These are phyloP conservation scores for Cenchrus americanus DNA, from an alignment of 176 grass and related monocot species.

Conservation along the genomic window DNA sequence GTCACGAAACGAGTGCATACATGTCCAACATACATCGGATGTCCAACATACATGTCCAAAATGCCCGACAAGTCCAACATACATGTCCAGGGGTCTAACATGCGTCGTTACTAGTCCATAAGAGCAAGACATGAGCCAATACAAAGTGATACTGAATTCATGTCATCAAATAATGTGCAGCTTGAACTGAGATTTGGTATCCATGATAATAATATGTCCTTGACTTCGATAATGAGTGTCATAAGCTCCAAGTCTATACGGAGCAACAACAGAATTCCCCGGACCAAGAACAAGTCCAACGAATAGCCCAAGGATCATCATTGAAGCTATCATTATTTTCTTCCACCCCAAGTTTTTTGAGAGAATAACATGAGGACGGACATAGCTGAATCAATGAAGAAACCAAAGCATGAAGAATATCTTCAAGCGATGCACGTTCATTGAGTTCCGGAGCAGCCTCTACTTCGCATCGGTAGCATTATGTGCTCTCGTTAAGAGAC, in stretches of 20 bases:
- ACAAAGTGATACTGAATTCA: constrained; percentile 56
- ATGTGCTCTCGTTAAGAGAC: constrained; percentile 62
- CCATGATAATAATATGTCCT: constrained; percentile 85
- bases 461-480: constrained; percentile 49
- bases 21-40: no score
- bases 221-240: constrained; percentile 72
- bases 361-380: constrained; percentile 62
- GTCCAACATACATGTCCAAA: no score
- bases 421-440: constrained; percentile 60
- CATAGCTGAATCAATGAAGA: constrained; percentile 57
- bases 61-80: no score
- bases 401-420: constrained; percentile 60
- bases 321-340: constrained; percentile 60
- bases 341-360: constrained; percentile 60
- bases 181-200: constrained; percentile 53
- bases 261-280: constrained; percentile 68
- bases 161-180: constrained; percentile 54
- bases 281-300: constrained; percentile 82
- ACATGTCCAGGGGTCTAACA: no score
- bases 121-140: constrained; percentile 85
- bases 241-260: constrained; percentile 71
- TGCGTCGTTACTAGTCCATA: no score
- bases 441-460: constrained; percentile 51
- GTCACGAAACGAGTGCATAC: no score
- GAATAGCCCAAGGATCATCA: constrained; percentile 87